Percentiles rank a stretch among this genome's conserved stretches.
phyloP scores from a whole-genome alignment of 106 monocot genomes.

The Allium cepa region DNA sequence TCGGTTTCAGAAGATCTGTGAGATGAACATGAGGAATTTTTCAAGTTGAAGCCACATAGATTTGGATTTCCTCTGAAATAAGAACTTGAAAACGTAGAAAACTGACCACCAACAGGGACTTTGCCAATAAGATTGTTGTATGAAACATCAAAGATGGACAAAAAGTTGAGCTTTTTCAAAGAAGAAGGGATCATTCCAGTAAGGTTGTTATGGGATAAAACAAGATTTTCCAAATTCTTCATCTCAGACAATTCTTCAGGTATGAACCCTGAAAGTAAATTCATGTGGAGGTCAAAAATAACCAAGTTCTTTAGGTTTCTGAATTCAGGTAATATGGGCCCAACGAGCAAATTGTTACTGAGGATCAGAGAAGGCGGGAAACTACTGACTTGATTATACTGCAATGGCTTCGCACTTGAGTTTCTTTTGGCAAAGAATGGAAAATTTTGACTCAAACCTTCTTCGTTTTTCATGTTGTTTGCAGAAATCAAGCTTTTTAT shows the following conservation, averaged over 20 bases:
- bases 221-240: slow-evolving; percentile 32
- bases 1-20: not conserved
- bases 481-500: slow-evolving; percentile 18
- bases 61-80: slow-evolving; percentile 25
- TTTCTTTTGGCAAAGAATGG: slow-evolving; percentile 28
- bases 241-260: slow-evolving; percentile 35
- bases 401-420: slow-evolving; percentile 10
- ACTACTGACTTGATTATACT: slow-evolving; percentile 28
- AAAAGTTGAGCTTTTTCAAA: slow-evolving; percentile 26
- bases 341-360: slow-evolving; percentile 24
- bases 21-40: slow-evolving; percentile 9
- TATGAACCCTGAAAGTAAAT: slow-evolving; percentile 34
- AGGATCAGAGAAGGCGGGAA: slow-evolving; percentile 34
- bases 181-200: slow-evolving; percentile 29
- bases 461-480: slow-evolving; percentile 1
- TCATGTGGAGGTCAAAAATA: slow-evolving; percentile 31
- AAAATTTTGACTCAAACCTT: slow-evolving; percentile 1
- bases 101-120: slow-evolving; percentile 33
- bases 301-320: slow-evolving; percentile 29
- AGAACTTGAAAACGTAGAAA: slow-evolving; percentile 30
- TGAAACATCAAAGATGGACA: slow-evolving; percentile 33
- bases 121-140: slow-evolving; percentile 36
- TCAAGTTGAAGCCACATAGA: slow-evolving; percentile 18
- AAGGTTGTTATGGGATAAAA: slow-evolving; percentile 47
- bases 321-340: slow-evolving; percentile 21